Evolutionary conservation across 2,329 filamentous ascomycete species (phyloP).

Genomic region (Fusarium beomiforme): DNA sequence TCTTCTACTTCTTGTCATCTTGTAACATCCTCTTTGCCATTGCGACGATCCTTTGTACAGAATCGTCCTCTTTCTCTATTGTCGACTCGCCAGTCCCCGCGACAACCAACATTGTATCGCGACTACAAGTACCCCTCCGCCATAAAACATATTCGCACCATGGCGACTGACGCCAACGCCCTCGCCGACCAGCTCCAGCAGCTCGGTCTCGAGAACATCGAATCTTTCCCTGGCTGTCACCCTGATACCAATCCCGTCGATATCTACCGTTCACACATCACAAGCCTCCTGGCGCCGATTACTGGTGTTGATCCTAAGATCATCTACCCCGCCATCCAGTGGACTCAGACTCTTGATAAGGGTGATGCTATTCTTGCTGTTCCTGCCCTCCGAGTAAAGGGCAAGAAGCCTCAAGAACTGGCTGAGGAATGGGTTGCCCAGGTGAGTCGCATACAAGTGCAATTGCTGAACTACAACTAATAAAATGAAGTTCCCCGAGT

Average conservation of each 20-base stretch:
- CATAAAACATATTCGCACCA: slow-evolving; percentile 16
- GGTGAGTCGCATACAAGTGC: slow-evolving; percentile 50
- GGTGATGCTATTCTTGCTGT: slow-evolving; percentile 83
- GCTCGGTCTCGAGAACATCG: slow-evolving; percentile 33
- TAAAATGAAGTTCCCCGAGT: slow-evolving; percentile 72
- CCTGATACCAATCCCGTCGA: slow-evolving; percentile 80
- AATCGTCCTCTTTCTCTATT: slow-evolving; percentile 6
- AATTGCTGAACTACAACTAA: background rate
- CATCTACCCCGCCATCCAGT: slow-evolving; percentile 80
- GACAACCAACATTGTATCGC: slow-evolving; percentile 4
- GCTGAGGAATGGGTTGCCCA: slow-evolving; percentile 70
- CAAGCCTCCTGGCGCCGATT: slow-evolving; percentile 72
- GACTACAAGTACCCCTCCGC: slow-evolving; percentile 19
- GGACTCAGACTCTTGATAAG: slow-evolving; percentile 83
- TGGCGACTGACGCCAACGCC: slow-evolving; percentile 37
- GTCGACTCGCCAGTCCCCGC: slow-evolving; percentile 3
- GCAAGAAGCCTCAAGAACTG: slow-evolving; percentile 71
- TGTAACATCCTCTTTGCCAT: slow-evolving; percentile 15
- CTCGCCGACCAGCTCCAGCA: slow-evolving; percentile 42
- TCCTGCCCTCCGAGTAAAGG: slow-evolving; percentile 82
- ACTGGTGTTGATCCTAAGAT: slow-evolving; percentile 76
- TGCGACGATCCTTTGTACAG: slow-evolving; percentile 7
- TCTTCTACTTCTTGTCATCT: slow-evolving; percentile 24
- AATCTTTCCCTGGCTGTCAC: slow-evolving; percentile 64
- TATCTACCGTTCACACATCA: slow-evolving; percentile 81